A percentile compares a stretch with the other conserved stretches of the same genome.
These are phyloP conservation scores for Chloropicon primus DNA, from an alignment of 139 green algal genomes.

Conservation along the genomic window DNA sequence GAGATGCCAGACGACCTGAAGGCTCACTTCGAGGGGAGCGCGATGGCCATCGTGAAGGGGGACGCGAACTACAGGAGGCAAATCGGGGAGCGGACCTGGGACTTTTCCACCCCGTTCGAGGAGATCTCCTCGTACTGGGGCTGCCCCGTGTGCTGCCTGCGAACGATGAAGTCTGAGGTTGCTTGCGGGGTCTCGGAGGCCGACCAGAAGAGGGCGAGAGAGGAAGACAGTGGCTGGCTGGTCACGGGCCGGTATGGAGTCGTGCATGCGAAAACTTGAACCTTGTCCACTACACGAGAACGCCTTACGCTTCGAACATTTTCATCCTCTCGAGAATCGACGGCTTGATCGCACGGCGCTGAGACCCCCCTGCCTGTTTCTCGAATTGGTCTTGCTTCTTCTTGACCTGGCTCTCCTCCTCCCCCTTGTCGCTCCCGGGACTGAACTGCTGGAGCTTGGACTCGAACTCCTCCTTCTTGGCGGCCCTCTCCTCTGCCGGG, in stretches of 20 bases:
- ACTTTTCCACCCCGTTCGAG: neutral
- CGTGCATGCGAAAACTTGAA: slow-evolving; percentile 3
- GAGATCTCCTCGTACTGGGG: slow-evolving; percentile 12
- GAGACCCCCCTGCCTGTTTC: neutral
- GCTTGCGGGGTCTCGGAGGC: slow-evolving; percentile 20
- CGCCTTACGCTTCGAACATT: neutral
- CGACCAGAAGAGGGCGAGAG: neutral
- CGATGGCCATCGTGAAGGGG: slow-evolving; percentile 18
- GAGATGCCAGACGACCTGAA: slow-evolving; percentile 9
- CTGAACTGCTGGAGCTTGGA: neutral
- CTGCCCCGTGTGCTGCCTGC: slow-evolving; percentile 15
- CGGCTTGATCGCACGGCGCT: neutral
- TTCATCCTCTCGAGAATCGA: neutral
- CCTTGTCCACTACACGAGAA: neutral
- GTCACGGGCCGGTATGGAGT: slow-evolving; percentile 10
- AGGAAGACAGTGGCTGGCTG: slow-evolving; percentile 9
- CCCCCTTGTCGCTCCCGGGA: neutral
- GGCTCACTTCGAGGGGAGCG: neutral
- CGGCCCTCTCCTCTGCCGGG: neutral
- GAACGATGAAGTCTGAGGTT: slow-evolving; percentile 27
- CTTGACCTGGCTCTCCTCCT: neutral
- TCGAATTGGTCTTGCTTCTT: neutral
- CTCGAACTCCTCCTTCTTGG: neutral
- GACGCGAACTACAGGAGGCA: slow-evolving; percentile 29
- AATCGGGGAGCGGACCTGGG: slow-evolving; percentile 15